Base-by-base conservation (phyloP, 108 stramenopile species). In the Skeletonema potamos region DNA sequence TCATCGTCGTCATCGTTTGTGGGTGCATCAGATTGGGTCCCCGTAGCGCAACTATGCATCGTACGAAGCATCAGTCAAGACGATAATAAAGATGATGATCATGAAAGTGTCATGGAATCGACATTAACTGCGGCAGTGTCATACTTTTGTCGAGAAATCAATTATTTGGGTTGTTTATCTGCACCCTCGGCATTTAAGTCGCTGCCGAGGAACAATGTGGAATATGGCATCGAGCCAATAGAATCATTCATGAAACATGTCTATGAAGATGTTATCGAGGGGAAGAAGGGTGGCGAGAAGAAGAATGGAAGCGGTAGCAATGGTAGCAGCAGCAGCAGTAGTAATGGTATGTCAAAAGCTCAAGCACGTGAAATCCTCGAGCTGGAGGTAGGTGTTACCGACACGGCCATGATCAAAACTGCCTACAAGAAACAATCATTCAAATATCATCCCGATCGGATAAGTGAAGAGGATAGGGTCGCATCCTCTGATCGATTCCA, bases 121-220 rank as follows among this genome's bases (percentile, higher is more conserved):
- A 44, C 79, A 17, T 64, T 91, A 17, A 74, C 70, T 12, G 87
- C 89, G 2, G 79, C 83, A 11, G 81, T 91, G 20, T 91, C 89
- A 4, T 76, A 83, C 22, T 91, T 91, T 58, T 94, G 93, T 62
- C 85, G 93, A 8, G 93, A 94, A 62, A 83, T 91, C 17, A 75
- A 73, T 48, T 73, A 84, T 54, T 57, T 82, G 20, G 93, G 89
- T 1, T 66, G 70, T 4, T 54, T 82, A 8, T 87, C 87, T 4
- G 79, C 93, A 13, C 86, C 80, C 6, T 63, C 76, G n/a, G 60
- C 85, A 3, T 89, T 94, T 67, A 39, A 73, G 11, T 68, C 77
- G 0, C 44, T 90, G 7, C 84, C 93, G 2, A 71, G 89, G 5
- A 89, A 87, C 46, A 48, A 75, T 22, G 73, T 94, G 9, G 85